phyloP scores from a whole-genome alignment of 1,139 yeast species.

The Suhomyces anneliseae region DNA sequence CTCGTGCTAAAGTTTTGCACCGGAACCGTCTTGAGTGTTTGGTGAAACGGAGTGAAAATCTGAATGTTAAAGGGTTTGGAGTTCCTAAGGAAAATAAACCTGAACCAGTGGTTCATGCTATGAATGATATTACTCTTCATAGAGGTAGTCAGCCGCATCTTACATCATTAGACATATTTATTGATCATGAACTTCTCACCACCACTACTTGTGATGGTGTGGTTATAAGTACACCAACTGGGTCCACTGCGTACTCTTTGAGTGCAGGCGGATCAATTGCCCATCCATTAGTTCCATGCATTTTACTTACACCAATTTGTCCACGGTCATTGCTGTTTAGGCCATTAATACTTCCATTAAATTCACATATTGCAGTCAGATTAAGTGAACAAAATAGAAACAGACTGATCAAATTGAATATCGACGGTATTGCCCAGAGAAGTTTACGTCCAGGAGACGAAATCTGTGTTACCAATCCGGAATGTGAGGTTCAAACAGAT shows the following conservation, averaged over 20 bases:
- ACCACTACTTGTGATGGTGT: slow-evolving; percentile 93
- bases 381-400: slow-evolving; percentile 55
- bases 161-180: slow-evolving; percentile 74
- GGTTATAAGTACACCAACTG: slow-evolving; percentile 85
- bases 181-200: slow-evolving; percentile 81
- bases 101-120: slow-evolving; percentile 57
- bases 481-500: slow-evolving; percentile 27
- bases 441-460: slow-evolving; percentile 74
- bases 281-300: slow-evolving; percentile 83
- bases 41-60: slow-evolving; percentile 29
- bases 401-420: slow-evolving; percentile 53
- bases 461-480: slow-evolving; percentile 51
- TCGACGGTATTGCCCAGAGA: slow-evolving; percentile 80
- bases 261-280: slow-evolving; percentile 92
- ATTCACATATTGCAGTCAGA: slow-evolving; percentile 65
- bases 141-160: slow-evolving; percentile 88
- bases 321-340: slow-evolving; percentile 85
- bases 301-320: slow-evolving; percentile 84
- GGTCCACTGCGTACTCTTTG: slow-evolving; percentile 90
- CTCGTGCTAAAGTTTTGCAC: slow-evolving; percentile 69
- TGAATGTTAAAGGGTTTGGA: neutral
- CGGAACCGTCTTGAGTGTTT: slow-evolving; percentile 79
- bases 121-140: slow-evolving; percentile 88
- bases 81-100: slow-evolving; percentile 6
- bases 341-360: slow-evolving; percentile 77